Percentiles rank a stretch among this genome's conserved stretches.
Conservation (phyloP, 768 basidiomycete species). For the Candolleomyces eurysporus region DNA sequence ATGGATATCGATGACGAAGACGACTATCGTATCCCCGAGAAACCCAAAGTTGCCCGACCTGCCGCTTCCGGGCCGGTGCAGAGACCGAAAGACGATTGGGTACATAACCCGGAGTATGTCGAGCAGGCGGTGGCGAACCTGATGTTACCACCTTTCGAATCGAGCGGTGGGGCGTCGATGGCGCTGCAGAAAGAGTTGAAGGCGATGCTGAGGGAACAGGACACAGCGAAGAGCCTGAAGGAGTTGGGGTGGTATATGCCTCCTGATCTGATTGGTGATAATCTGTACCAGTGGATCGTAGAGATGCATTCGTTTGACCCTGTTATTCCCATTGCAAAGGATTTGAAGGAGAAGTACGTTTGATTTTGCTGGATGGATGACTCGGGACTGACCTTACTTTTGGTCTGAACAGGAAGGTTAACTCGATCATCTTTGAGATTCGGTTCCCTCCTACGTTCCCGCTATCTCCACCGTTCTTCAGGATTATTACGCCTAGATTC, state of each 20-base stretch:
- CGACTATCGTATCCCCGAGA: conserved; percentile 23
- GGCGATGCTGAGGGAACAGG: conserved; percentile 60
- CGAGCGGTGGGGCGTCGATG: conserved; percentile 51
- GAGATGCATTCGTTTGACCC: conserved; percentile 72
- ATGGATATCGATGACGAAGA: conserved; percentile 28
- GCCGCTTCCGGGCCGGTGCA: conserved; percentile 16
- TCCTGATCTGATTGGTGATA: conserved; percentile 61
- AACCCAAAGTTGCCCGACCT: not conserved
- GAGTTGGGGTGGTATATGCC: conserved; percentile 75
- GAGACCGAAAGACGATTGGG: conserved; percentile 48
- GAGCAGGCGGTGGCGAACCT: conserved; percentile 39
- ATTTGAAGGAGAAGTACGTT: conserved; percentile 49
- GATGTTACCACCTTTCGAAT: conserved; percentile 60
- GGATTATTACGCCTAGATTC: conserved; percentile 72
- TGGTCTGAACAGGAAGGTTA: conserved; percentile 41
- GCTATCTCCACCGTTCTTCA: conserved; percentile 71
- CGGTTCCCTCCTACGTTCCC: conserved; percentile 67
- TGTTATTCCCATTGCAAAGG: conserved; percentile 56
- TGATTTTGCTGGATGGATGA: not conserved
- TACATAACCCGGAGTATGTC: conserved; percentile 52
- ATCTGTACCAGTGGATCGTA: conserved; percentile 71
- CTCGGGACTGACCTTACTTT: not conserved
- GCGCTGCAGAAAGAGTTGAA: conserved; percentile 63
- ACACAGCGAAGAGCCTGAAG: conserved; percentile 37
- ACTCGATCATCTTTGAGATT: conserved; percentile 71